Conservation (phyloP, 2,329 filamentous ascomycete genomes). For the Aspergillus melleus region DNA sequence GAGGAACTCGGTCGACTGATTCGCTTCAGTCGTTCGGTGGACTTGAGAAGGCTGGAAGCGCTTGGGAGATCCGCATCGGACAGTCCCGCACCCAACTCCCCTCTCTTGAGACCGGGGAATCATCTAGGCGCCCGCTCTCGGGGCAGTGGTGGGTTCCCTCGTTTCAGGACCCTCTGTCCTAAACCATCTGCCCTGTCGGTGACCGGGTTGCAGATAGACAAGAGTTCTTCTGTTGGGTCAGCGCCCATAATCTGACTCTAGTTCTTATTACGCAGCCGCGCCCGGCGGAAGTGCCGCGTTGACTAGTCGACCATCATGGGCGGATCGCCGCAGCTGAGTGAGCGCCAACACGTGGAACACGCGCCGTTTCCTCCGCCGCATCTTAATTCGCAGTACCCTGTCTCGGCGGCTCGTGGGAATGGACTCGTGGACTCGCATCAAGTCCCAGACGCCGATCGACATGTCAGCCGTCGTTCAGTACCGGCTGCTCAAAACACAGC, state of each 20-base stretch:
- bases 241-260: background rate
- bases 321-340: slow-evolving; percentile 14
- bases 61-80: slow-evolving; percentile 18
- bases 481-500: background rate
- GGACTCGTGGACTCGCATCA: background rate
- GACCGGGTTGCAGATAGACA: background rate
- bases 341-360: slow-evolving; percentile 20
- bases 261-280: slow-evolving; percentile 2
- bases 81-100: slow-evolving; percentile 18
- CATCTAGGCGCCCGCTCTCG: background rate
- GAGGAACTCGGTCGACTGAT: background rate
- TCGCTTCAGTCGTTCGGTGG: slow-evolving; percentile 3
- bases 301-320: slow-evolving; percentile 8
- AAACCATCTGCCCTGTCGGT: background rate
- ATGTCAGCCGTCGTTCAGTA: background rate
- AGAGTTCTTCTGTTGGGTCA: background rate
- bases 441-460: background rate
- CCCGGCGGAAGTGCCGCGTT: background rate
- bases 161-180: background rate
- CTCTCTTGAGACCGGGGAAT: slow-evolving; percentile 2
- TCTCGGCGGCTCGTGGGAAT: background rate
- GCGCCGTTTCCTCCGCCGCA: slow-evolving; percentile 21
- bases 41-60: background rate
- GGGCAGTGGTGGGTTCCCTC: background rate
- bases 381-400: slow-evolving; percentile 18